A percentile compares a stretch with the other conserved stretches of the same genome.
phyloP scores from a whole-genome alignment of 768 basidiomycete genomes.

The Collybiopsis confluens region DNA sequence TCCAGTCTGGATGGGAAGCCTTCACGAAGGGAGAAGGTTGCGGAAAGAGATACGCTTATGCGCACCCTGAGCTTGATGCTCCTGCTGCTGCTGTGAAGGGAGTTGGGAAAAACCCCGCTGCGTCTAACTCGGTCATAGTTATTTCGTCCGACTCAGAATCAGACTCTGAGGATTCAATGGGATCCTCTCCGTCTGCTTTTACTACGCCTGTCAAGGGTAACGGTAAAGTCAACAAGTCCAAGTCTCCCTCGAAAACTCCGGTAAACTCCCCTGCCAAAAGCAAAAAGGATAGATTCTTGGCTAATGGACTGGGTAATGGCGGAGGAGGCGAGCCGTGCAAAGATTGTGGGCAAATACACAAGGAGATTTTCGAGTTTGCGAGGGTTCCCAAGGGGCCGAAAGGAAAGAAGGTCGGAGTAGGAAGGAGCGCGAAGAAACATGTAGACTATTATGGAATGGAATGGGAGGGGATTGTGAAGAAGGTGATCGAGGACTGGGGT shows the following conservation, averaged over 20 bases:
- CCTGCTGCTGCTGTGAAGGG: neutral
- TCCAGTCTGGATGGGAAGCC: slow-evolving; percentile 45
- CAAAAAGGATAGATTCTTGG: slow-evolving; percentile 5
- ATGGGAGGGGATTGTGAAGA: slow-evolving; percentile 71
- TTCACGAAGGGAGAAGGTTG: slow-evolving; percentile 21
- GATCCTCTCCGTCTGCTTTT: neutral
- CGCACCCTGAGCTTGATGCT: slow-evolving; percentile 11
- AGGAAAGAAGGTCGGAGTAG: neutral
- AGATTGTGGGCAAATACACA: slow-evolving; percentile 50
- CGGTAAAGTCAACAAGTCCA: neutral
- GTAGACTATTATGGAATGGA: slow-evolving; percentile 52
- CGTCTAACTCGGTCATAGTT: neutral
- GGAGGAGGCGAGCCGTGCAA: slow-evolving; percentile 27
- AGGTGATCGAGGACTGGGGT: slow-evolving; percentile 78
- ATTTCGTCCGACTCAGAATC: neutral
- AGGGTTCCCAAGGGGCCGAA: slow-evolving; percentile 43
- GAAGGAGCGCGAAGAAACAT: neutral
- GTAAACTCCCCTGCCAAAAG: neutral
- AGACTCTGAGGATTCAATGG: neutral
- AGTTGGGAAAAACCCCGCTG: neutral
- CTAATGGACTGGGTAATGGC: slow-evolving; percentile 17
- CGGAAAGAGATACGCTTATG: slow-evolving; percentile 11
- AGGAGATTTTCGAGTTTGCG: slow-evolving; percentile 76
- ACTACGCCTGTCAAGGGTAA: neutral
- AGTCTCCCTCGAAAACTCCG: neutral